These are phyloP conservation scores for Candida insectorum DNA, from an alignment of 805 yeast species.

Conservation along the genomic window DNA sequence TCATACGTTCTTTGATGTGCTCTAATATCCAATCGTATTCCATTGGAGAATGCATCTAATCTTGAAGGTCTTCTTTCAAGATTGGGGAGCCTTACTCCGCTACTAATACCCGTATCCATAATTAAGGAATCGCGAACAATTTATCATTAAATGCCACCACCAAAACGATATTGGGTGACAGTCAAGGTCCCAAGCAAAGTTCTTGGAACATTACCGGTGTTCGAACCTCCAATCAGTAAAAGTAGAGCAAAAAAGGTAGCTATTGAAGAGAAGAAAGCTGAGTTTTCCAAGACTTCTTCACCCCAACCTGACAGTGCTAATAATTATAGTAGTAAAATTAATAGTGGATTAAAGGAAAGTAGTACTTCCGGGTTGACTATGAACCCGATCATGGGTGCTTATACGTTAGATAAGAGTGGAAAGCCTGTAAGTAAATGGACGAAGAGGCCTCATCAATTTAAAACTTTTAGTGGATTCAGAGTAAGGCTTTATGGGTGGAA, in stretches of 20 bases:
- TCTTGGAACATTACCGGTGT: constrained; percentile 32
- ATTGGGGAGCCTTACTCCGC: constrained; percentile 1
- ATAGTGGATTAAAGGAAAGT: constrained; percentile 37
- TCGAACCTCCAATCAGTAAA: constrained; percentile 29
- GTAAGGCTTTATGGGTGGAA: constrained; percentile 22
- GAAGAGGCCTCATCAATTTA: constrained; percentile 31
- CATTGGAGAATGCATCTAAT: constrained; percentile 35
- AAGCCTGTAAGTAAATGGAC: constrained; percentile 32
- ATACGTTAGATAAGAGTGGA: constrained; percentile 34
- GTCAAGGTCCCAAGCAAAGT: constrained; percentile 26
- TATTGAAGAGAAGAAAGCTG: constrained; percentile 24
- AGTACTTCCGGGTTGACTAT: constrained; percentile 41
- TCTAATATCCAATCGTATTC: constrained; percentile 47
- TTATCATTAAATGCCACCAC: constrained; percentile 23
- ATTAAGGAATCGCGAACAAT: neutral
- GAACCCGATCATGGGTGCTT: constrained; percentile 26
- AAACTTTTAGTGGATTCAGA: constrained; percentile 43
- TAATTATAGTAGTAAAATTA: constrained; percentile 24
- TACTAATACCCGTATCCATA: neutral
- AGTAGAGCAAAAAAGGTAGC: constrained; percentile 29
- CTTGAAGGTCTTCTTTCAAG: constrained; percentile 27
- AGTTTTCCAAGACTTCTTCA: constrained; percentile 23
- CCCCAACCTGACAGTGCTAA: constrained; percentile 19
- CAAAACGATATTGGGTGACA: constrained; percentile 33
- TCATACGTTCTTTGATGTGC: constrained; percentile 84